A percentile compares a stretch with the other conserved stretches of the same genome.
Evolutionary conservation across 306 rosid genomes (phyloP).

Genomic region (Citrullus mucosospermus): DNA sequence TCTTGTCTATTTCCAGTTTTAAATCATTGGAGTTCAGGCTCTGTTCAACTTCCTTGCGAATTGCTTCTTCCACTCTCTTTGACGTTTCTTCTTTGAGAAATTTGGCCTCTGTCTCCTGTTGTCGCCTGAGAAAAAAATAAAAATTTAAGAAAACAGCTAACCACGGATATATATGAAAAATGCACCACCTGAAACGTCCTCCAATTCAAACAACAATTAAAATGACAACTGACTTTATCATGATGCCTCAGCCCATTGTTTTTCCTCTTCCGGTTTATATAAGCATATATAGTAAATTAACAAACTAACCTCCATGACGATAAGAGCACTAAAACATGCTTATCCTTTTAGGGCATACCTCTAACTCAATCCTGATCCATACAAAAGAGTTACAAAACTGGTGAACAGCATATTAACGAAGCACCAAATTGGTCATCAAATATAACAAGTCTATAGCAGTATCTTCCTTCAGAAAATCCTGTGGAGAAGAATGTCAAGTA

Average conservation of each 20-base stretch:
- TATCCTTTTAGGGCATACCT: conserved; percentile 98
- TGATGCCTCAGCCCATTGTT: conserved; percentile 9
- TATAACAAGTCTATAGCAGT: conserved; percentile 91
- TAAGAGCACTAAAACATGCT: conserved; percentile 58
- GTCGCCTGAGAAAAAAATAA: conserved; percentile 41
- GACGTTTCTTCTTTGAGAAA: conserved; percentile 74
- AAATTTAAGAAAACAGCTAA: conserved; percentile 29
- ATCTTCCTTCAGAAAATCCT: conserved; percentile 97
- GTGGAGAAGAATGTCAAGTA: conserved; percentile 89
- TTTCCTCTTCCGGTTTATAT: conserved; percentile 14
- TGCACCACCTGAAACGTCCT: conserved; percentile 19
- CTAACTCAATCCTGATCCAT: conserved; percentile 96
- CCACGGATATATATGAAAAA: conserved; percentile 6
- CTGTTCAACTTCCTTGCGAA: conserved; percentile 62
- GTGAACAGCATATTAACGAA: conserved; percentile 90
- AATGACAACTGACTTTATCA: neutral
- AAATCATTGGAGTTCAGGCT: conserved; percentile 54
- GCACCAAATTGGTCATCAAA: conserved; percentile 97
- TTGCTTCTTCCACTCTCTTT: conserved; percentile 69
- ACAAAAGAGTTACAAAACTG: conserved; percentile 91
- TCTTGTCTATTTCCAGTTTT: conserved; percentile 43
- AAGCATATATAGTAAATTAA: conserved; percentile 33
- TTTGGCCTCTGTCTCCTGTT: conserved; percentile 58
- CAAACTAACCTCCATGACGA: conserved; percentile 85
- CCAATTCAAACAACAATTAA: conserved; percentile 13